Percentiles rank a stretch among this genome's conserved stretches.
Evolutionary conservation across 106 monocot species (phyloP).

Genomic region (Dioscorea dumetorum): DNA sequence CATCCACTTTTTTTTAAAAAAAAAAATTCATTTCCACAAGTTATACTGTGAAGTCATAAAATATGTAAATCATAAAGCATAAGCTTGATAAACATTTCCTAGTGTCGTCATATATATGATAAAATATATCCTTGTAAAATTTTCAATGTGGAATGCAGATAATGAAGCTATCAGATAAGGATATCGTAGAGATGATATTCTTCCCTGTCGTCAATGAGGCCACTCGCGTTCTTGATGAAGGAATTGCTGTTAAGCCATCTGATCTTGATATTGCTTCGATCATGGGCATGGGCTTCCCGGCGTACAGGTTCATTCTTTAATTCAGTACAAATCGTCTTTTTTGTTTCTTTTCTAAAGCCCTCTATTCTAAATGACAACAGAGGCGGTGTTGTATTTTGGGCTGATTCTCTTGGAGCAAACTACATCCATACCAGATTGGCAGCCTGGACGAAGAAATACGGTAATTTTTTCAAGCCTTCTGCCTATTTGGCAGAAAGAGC

Average conservation of each 20-base stretch:
- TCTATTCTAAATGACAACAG: slow-evolving; percentile 19
- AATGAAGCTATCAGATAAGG: slow-evolving; percentile 55
- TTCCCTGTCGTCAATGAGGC: slow-evolving; percentile 95
- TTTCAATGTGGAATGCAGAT: slow-evolving; percentile 29
- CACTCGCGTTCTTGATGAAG: slow-evolving; percentile 83
- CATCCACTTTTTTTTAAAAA: too few species aligned
- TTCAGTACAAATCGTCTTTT: neutral
- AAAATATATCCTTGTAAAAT: too few species aligned
- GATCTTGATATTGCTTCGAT: slow-evolving; percentile 89
- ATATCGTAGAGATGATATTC: slow-evolving; percentile 90
- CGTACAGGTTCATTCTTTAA: slow-evolving; percentile 54
- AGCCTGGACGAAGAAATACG: slow-evolving; percentile 58
- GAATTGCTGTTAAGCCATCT: slow-evolving; percentile 85
- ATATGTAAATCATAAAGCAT: too few species aligned
- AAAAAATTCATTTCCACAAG: too few species aligned
- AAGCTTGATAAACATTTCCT: too few species aligned
- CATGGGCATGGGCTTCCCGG: slow-evolving; percentile 96
- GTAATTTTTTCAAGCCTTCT: slow-evolving; percentile 80
- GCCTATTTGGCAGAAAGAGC: slow-evolving; percentile 64
- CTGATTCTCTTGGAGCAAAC: slow-evolving; percentile 67
- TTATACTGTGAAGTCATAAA: too few species aligned
- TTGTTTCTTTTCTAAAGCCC: neutral
- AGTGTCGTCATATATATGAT: too few species aligned
- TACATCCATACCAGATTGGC: slow-evolving; percentile 59
- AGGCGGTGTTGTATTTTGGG: slow-evolving; percentile 91